Conservation (phyloP, 78 protist genomes). For the Chrysochromulina tobinii region DNA sequence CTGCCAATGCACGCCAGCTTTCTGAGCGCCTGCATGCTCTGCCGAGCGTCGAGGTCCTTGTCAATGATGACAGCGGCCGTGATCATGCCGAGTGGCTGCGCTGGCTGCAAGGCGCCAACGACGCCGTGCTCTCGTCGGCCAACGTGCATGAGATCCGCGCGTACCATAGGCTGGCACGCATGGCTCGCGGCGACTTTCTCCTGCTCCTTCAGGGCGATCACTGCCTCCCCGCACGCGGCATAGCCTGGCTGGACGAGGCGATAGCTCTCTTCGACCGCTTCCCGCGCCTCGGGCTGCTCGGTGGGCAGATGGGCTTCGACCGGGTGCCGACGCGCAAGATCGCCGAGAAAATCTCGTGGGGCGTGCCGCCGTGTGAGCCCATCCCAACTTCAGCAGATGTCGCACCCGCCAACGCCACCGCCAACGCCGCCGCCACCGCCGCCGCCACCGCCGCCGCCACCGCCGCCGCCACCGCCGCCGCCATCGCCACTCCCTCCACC, state of each 20-base stretch:
- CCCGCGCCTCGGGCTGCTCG: constrained; percentile 5
- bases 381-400: background rate
- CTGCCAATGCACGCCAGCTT: background rate
- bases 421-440: no score
- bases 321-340: background rate
- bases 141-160: constrained; percentile 5
- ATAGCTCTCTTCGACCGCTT: background rate
- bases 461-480: no score
- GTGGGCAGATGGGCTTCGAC: constrained; percentile 2
- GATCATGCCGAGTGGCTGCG: background rate
- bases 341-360: background rate
- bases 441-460: no score
- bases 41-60: background rate
- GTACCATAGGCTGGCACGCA: background rate
- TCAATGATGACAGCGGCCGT: background rate
- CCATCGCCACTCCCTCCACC: no score
- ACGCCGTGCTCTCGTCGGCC: background rate
- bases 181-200: background rate
- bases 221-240: background rate
- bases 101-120: background rate
- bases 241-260: background rate
- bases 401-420: no score
- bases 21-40: background rate
- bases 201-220: constrained; percentile 1
- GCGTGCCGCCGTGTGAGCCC: background rate